Evolutionary conservation across 2,329 filamentous ascomycete genomes (phyloP).

Genomic region (Aspergillus bombycis): DNA sequence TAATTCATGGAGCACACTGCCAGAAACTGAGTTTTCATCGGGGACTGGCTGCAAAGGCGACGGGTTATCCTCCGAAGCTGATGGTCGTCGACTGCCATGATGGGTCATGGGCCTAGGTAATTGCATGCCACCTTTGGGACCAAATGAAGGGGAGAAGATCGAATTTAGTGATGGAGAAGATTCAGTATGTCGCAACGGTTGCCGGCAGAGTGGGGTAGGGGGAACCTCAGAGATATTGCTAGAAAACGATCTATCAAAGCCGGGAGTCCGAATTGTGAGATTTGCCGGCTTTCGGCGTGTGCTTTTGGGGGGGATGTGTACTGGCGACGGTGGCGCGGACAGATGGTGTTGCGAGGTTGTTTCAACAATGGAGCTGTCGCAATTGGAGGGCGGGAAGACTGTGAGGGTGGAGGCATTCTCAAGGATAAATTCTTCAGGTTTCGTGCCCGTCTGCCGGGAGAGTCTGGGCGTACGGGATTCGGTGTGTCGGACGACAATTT

Average conservation of each 20-base stretch:
- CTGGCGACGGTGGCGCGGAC: conserved; percentile 59
- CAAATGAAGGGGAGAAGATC: conserved; percentile 55
- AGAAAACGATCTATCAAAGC: conserved; percentile 54
- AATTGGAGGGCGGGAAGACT: conserved; percentile 49
- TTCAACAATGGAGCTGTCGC: conserved; percentile 54
- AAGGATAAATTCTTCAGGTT: conserved; percentile 68
- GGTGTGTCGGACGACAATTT: conserved; percentile 23
- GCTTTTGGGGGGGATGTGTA: conserved; percentile 59
- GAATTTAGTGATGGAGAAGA: conserved; percentile 63
- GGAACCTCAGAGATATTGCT: conserved; percentile 57
- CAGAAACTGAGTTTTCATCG: conserved; percentile 30
- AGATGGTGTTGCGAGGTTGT: conserved; percentile 41
- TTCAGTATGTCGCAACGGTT: conserved; percentile 63
- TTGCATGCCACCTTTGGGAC: conserved; percentile 55
- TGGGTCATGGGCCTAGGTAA: conserved; percentile 46
- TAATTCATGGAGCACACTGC: conserved; percentile 48
- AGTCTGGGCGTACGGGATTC: conserved; percentile 45
- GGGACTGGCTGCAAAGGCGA: conserved; percentile 31
- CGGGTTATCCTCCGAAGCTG: conserved; percentile 34
- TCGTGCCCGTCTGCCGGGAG: conserved; percentile 49
- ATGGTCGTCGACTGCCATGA: conserved; percentile 32
- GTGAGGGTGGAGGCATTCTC: conserved; percentile 56
- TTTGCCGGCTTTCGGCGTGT: conserved; percentile 61
- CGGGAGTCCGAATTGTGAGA: conserved; percentile 61
- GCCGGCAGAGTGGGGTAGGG: conserved; percentile 58